Evolutionary conservation across 2,329 filamentous ascomycete species (phyloP), one percentile per base, ranked within the genome.

Genomic region (Talaromyces verruculosus): DNA sequence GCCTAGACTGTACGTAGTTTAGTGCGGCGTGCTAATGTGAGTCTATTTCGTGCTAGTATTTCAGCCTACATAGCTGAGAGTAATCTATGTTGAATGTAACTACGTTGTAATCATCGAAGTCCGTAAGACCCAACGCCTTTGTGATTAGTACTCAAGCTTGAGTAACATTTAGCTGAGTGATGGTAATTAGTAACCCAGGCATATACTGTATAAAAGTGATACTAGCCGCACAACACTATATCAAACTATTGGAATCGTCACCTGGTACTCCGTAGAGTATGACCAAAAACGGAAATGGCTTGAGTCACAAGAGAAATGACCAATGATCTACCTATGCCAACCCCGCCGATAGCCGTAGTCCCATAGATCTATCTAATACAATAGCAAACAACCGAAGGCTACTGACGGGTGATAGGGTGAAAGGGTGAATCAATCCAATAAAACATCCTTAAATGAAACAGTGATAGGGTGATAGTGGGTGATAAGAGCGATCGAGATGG

Each of bases 291-390:
- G 61, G 33, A 39, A 37, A 62, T 39, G 43, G 45, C 5, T 33
- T 39, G 60, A 62, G 60, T 62, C 60, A 62, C 60, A 43, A 62
- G 60, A 41, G 35, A 62, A 37, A 57, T 25, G n/a, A 57, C 53
- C 53, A 45, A 28, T 41, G 25, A 60, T 41, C 22, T 60, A n/a
- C 19, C 19, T 41, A 3, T 10, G 2, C 8, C 37, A 45, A 41
- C 22, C 28, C 57, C 57, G 57, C 22, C 5, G 57, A 60, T 60
- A 60, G 17, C 57, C 57, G 57, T 45, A 6, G 5, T 30, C 6
- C 22, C 53, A 57, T 17, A 4, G 57, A 30, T 60, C 15, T 41
- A 5, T 39, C n/a, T 57, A 15, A 8, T 4, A 25, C 33, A 39
- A n/a, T 22, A 19, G 11, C 33, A 22, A 37, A 22, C 33, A 22